Base-by-base conservation (phyloP, 768 basidiomycete species). In the Rhodotorula babjevae region DNA sequence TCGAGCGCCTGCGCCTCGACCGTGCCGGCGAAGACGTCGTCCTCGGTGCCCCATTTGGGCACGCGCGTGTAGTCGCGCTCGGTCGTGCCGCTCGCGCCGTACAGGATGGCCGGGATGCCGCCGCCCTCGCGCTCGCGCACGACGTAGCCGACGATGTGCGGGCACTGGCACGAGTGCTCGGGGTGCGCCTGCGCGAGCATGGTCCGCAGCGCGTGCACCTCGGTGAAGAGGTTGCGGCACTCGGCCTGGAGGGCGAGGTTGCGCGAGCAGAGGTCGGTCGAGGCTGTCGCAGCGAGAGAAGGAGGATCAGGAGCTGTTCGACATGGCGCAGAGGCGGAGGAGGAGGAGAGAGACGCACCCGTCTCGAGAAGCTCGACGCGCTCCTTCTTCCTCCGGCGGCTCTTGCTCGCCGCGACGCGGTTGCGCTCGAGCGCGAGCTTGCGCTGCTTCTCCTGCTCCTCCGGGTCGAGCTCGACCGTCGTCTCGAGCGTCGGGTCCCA, bases 401-500 rank as follows among this genome's bases (percentile, higher is more conserved):
- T 68, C 69, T 77, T 77, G 70, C 72, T 71, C 62, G 77, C 77
- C 21, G 77, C 77, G 33, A 77, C n/a, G 21, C 77, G 29, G 52
- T 77, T 77, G 21, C 77, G 49, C 64, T 77, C 77, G 40, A 77
- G 68, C 29, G 72, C 71, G 33, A 63, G n/a, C 56, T 72, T 73
- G 18, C 74, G 61, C 61, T 72, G 71, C 33, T 47, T 31, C 52
- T 71, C 72, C 61, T 63, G 63, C 55, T 76, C 75, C 46, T 74
- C 72, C 29, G 71, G 71, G 33, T 72, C 71, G 27, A 72, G 57
- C 42, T 63, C 69, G n/a, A 62, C 49, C 50, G 52, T 46, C 25
- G 16, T 44, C 63, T 73, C 69, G 16, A 65, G 63, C 56, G 46
- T 64, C 27, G 73, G 62, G n/a, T 65, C 66, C 69, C 66, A 65